These are phyloP conservation scores for Gloeopeniophorella convolvens DNA, from an alignment of 768 basidiomycete species.

Conservation along the genomic window DNA sequence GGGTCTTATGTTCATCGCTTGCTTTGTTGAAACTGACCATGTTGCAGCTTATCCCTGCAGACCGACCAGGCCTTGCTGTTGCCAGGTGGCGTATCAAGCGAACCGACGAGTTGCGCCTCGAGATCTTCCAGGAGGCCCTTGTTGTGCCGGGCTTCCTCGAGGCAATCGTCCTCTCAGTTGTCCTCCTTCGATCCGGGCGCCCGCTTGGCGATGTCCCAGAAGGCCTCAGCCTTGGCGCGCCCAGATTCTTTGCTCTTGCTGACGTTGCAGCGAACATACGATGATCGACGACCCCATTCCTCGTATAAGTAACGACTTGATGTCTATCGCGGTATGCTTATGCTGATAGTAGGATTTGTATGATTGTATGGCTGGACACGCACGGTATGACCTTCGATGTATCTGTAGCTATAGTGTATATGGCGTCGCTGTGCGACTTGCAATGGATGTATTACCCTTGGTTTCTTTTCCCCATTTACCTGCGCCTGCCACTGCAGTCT, in stretches of 20 bases:
- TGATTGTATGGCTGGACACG: neutral
- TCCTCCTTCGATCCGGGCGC: conserved; percentile 7
- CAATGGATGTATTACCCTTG: neutral
- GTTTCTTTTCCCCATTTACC: neutral
- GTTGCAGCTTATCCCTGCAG: conserved; percentile 5
- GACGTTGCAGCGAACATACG: no score
- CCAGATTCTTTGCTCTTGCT: neutral
- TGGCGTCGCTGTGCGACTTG: neutral
- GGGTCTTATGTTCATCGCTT: neutral
- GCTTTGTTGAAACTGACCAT: neutral
- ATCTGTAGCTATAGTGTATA: neutral
- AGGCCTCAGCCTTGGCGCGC: neutral
- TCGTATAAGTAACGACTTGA: no score
- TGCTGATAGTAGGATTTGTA: neutral
- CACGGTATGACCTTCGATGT: neutral
- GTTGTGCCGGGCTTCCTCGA: conserved; percentile 7
- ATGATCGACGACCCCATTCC: no score
- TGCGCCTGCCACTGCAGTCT: neutral
- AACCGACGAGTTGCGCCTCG: conserved; percentile 1
- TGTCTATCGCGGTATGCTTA: neutral
- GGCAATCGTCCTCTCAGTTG: conserved; percentile 7
- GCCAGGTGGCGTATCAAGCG: conserved; percentile 10
- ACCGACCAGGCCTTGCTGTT: conserved; percentile 11
- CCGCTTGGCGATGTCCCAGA: neutral
- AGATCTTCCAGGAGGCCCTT: conserved; percentile 12